These are phyloP conservation scores for Penicillium chermesinum DNA, from an alignment of 495 filamentous ascomycete species.

Conservation along the genomic window DNA sequence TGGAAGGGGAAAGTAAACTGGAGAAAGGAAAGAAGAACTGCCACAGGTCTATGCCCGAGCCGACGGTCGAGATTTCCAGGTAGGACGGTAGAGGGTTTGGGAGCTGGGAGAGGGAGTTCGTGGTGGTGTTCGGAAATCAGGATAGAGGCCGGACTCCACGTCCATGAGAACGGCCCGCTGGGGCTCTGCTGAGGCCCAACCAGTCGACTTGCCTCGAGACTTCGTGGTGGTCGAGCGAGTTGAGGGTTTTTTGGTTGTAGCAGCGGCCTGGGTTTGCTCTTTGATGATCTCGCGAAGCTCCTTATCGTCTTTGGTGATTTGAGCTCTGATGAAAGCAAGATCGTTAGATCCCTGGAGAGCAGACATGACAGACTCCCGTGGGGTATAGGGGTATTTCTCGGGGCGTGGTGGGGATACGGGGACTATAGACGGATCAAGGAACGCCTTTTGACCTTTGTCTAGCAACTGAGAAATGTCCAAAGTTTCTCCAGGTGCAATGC, in stretches of 20 bases:
- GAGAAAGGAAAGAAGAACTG: conserved; percentile 1
- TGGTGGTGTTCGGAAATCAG: conserved; percentile 28
- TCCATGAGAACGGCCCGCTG: conserved; percentile 48
- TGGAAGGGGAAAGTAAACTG: conserved; percentile 6
- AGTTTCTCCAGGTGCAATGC: conserved; percentile 80
- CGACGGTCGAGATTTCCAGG: conserved; percentile 34
- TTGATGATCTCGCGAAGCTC: conserved; percentile 72
- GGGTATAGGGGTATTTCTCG: conserved; percentile 58
- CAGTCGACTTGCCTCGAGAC: conserved; percentile 18
- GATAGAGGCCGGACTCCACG: conserved; percentile 33
- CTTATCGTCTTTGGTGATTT: conserved; percentile 70
- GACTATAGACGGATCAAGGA: conserved; percentile 57
- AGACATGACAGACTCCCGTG: conserved; percentile 76
- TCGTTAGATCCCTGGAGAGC: conserved; percentile 50
- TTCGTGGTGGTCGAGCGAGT: conserved; percentile 16
- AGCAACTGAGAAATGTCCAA: conserved; percentile 74
- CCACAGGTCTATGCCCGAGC: conserved; percentile 26
- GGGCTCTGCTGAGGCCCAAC: conserved; percentile 26
- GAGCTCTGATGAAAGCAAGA: conserved; percentile 68
- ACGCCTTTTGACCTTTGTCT: conserved; percentile 56
- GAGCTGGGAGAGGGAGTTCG: conserved; percentile 8
- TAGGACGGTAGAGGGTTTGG: conserved; percentile 20
- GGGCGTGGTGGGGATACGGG: conserved; percentile 50
- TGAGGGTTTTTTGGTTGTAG: conserved; percentile 11
- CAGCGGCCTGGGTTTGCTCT: conserved; percentile 33